A percentile compares a stretch with the other conserved stretches of the same genome.
These are phyloP conservation scores for Cercospora nicotianae DNA, from an alignment of 2,329 filamentous ascomycete genomes.

Conservation along the genomic window DNA sequence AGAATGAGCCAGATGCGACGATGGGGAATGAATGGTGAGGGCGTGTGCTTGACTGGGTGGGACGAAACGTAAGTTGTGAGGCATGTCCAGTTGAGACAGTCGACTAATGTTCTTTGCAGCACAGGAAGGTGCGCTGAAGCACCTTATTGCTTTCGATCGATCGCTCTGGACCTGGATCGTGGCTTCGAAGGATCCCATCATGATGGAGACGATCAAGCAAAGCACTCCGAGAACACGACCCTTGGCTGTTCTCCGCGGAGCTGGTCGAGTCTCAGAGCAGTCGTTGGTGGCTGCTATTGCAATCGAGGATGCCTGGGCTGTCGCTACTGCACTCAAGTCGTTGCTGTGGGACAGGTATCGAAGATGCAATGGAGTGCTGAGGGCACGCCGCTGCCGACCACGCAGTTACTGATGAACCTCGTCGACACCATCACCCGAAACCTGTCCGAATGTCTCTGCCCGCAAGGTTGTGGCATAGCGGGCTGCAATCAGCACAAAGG, in stretches of 20 bases:
- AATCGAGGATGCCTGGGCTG: conserved; percentile 1
- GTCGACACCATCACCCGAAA: not conserved
- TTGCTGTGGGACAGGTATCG: not conserved
- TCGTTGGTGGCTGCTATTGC: not conserved
- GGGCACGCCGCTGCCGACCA: not conserved
- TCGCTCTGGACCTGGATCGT: not conserved
- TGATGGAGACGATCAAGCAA: not conserved
- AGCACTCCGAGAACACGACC: not conserved
- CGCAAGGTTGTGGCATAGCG: not conserved
- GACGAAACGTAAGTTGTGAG: not conserved
- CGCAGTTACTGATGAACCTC: not conserved
- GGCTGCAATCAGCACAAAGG: not conserved
- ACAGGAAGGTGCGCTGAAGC: not conserved
- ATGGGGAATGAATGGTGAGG: not conserved
- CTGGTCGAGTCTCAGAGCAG: not conserved
- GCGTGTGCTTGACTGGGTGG: conserved; percentile 10
- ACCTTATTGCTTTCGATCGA: not conserved
- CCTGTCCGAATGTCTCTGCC: not conserved
- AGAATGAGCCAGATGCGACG: conserved; percentile 2
- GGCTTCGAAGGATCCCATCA: not conserved
- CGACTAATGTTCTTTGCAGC: not conserved
- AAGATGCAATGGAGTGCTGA: conserved; percentile 3
- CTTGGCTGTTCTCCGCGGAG: not conserved
- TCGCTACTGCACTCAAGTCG: not conserved
- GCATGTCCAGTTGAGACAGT: not conserved